These are phyloP conservation scores for Cryphonectria japonica DNA, from an alignment of 2,329 filamentous ascomycete genomes.

Conservation along the genomic window DNA sequence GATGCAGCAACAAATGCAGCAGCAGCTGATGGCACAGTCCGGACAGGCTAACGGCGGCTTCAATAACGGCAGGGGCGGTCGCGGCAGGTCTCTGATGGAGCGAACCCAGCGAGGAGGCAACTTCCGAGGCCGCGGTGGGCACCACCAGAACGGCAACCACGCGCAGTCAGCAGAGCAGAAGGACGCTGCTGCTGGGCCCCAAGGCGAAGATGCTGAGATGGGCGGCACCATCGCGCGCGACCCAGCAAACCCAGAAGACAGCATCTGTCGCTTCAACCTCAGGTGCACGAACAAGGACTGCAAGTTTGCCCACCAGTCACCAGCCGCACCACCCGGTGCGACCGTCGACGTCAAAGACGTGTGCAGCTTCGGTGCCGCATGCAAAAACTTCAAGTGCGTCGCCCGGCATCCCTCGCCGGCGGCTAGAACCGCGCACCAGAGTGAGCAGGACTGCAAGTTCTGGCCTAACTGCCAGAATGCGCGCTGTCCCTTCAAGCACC, in stretches of 20 bases:
- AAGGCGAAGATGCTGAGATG: constrained; percentile 65
- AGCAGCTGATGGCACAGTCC: constrained; percentile 59
- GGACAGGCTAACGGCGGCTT: constrained; percentile 48
- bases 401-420: constrained; percentile 92
- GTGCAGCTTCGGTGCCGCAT: constrained; percentile 86
- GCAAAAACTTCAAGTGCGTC: constrained; percentile 94
- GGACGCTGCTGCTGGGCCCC: constrained; percentile 40
- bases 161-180: constrained; percentile 38
- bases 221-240: constrained; percentile 54
- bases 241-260: constrained; percentile 63
- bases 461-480: constrained; percentile 90
- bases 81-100: constrained; percentile 71
- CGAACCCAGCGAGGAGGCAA: constrained; percentile 65
- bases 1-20: constrained; percentile 67
- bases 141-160: constrained; percentile 46
- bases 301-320: constrained; percentile 92
- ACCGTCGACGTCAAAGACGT: constrained; percentile 78
- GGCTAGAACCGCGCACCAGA: constrained; percentile 75
- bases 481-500: constrained; percentile 87
- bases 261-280: constrained; percentile 86
- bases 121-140: constrained; percentile 54
- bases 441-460: constrained; percentile 86
- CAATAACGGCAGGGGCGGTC: constrained; percentile 43
- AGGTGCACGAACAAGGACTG: constrained; percentile 88
- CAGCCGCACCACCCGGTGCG: constrained; percentile 78